phyloP scores from a whole-genome alignment of 257 asterid species.

The Solanum verrucosum region DNA sequence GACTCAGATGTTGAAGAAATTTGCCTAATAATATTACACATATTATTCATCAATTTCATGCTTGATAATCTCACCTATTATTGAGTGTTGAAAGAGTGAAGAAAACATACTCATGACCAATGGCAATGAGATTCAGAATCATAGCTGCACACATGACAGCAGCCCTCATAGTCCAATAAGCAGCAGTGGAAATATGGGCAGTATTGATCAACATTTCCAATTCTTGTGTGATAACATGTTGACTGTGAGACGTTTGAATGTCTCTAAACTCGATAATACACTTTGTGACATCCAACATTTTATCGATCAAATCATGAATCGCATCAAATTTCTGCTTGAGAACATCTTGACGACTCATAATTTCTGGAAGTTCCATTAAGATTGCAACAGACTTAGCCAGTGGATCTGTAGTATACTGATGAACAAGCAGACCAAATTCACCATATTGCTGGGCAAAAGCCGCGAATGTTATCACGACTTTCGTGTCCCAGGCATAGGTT shows the following conservation, averaged over 20 bases:
- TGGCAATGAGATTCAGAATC: conserved; percentile 54
- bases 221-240: conserved; percentile 9
- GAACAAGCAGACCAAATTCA: conserved; percentile 28
- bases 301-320: conserved; percentile 13
- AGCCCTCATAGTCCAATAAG: conserved; percentile 61
- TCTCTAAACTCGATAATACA: conserved; percentile 27
- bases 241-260: neutral
- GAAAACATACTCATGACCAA: conserved; percentile 60
- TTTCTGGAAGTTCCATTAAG: conserved; percentile 29
- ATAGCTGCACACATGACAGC: conserved; percentile 51
- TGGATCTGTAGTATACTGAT: conserved; percentile 19
- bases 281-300: conserved; percentile 24
- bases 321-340: conserved; percentile 16
- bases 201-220: conserved; percentile 11
- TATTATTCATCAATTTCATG: neutral
- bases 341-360: conserved; percentile 18
- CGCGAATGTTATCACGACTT: conserved; percentile 24
- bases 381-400: conserved; percentile 28
- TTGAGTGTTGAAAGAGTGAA: neutral
- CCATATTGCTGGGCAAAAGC: conserved; percentile 33
- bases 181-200: conserved; percentile 43
- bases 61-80: neutral
- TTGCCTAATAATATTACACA: conserved; percentile 17
- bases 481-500: conserved; percentile 34
- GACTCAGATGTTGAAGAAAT: conserved; percentile 32